A percentile compares a stretch with the other conserved stretches of the same genome.
Conservation (phyloP, 768 basidiomycete genomes). For the Mycena vulgaris region DNA sequence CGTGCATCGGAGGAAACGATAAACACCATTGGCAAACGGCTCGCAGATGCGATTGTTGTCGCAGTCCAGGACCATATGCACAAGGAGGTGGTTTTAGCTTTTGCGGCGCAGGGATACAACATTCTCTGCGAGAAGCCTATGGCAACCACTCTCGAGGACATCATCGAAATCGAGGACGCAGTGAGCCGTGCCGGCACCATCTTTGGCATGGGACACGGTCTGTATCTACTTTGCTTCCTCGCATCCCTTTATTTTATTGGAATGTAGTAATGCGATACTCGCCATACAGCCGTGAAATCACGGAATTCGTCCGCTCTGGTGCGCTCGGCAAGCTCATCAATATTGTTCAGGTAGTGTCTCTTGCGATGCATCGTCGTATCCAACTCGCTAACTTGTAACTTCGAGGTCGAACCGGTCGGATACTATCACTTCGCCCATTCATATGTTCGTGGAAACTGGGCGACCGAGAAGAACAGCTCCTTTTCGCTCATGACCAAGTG, state of each 20-base stretch:
- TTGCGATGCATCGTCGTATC: too few relatives aligned
- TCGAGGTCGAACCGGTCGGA: constrained; percentile 90
- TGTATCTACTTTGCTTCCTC: constrained; percentile 32
- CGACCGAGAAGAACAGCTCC: constrained; percentile 74
- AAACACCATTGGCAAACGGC: constrained; percentile 72
- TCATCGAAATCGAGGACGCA: constrained; percentile 81
- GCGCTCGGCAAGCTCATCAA: constrained; percentile 85
- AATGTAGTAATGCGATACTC: constrained; percentile 87
- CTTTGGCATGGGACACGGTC: constrained; percentile 92
- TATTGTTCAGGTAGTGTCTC: constrained; percentile 82
- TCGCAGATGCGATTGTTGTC: constrained; percentile 88
- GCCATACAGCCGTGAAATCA: constrained; percentile 82
- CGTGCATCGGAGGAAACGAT: constrained; percentile 78
- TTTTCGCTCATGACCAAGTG: constrained; percentile 93
- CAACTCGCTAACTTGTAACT: too few relatives aligned
- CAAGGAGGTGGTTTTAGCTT: constrained; percentile 78
- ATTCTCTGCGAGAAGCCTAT: constrained; percentile 96
- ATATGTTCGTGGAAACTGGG: constrained; percentile 89
- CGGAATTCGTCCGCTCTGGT: constrained; percentile 79
- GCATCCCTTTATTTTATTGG: constrained; percentile 6
- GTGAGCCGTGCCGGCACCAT: constrained; percentile 79
- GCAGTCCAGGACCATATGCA: constrained; percentile 89
- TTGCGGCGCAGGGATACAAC: constrained; percentile 87
- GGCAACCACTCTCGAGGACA: constrained; percentile 82
- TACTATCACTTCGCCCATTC: constrained; percentile 94